Percentiles rank a stretch among this genome's conserved stretches.
These are phyloP conservation scores for Galerina marginata DNA, from an alignment of 768 basidiomycete species.

Conservation along the genomic window DNA sequence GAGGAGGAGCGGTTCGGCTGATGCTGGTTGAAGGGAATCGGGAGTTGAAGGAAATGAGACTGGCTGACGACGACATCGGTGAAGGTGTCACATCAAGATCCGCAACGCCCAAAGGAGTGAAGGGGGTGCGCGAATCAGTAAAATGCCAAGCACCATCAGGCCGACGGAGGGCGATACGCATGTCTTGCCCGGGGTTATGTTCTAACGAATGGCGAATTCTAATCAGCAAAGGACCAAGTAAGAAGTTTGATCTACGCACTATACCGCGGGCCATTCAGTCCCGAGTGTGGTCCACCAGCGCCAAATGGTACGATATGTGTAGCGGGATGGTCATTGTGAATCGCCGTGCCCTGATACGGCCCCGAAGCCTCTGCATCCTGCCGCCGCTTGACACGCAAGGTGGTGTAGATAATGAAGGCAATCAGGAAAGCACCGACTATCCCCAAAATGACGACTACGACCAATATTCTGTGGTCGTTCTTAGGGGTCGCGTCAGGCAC, in stretches of 20 bases:
- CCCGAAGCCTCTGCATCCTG: constrained; percentile 25
- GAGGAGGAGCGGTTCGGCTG: constrained; percentile 6
- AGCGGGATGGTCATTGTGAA: constrained; percentile 42
- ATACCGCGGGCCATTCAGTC: constrained; percentile 40
- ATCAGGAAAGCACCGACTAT: constrained; percentile 36
- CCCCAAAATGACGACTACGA: constrained; percentile 36
- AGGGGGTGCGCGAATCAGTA: constrained; percentile 44
- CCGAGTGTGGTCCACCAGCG: constrained; percentile 29
- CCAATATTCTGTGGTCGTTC: constrained; percentile 34
- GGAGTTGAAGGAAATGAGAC: constrained; percentile 23
- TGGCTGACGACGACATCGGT: constrained; percentile 26
- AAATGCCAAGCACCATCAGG: constrained; percentile 65
- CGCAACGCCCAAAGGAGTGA: constrained; percentile 43
- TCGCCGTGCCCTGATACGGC: constrained; percentile 35
- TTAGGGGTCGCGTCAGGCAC: constrained; percentile 17
- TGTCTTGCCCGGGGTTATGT: constrained; percentile 56
- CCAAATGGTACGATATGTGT: constrained; percentile 49
- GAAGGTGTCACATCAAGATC: constrained; percentile 41
- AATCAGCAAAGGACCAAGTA: background rate
- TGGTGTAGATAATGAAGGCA: constrained; percentile 35
- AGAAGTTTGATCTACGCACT: constrained; percentile 32
- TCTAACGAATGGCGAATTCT: constrained; percentile 32
- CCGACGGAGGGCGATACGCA: constrained; percentile 61
- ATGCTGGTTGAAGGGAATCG: constrained; percentile 25
- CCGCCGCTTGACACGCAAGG: constrained; percentile 38